These are phyloP conservation scores for Colletotrichum australisinense DNA, from an alignment of 2,329 filamentous ascomycete species.

Conservation along the genomic window DNA sequence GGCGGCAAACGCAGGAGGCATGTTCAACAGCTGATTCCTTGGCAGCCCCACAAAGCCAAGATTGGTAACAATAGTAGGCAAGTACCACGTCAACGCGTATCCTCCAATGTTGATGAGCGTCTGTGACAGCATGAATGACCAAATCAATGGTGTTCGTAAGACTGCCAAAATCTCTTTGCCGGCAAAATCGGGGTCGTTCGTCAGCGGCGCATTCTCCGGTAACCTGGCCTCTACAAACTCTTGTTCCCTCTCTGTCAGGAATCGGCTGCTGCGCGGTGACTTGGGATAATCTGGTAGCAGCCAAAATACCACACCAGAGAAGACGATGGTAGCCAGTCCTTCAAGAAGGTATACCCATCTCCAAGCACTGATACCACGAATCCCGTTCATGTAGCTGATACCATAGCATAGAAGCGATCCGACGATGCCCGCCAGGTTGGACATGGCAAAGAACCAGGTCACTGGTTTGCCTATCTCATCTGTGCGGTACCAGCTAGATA, in stretches of 20 bases:
- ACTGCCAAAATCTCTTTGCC: conserved; percentile 48
- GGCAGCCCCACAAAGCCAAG: conserved; percentile 55
- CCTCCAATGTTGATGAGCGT: conserved; percentile 53
- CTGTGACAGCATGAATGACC: conserved; percentile 40
- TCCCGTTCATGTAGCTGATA: conserved; percentile 42
- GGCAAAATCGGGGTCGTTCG: conserved; percentile 49
- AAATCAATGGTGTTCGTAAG: conserved; percentile 40
- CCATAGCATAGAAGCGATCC: conserved; percentile 46
- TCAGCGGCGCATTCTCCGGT: conserved; percentile 51
- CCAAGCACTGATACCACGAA: conserved; percentile 41
- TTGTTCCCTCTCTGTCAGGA: conserved; percentile 52
- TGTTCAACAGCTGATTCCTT: conserved; percentile 56
- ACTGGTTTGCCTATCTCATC: conserved; percentile 56
- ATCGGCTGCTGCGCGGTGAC: conserved; percentile 47
- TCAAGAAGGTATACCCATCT: conserved; percentile 56
- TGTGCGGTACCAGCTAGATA: conserved; percentile 58
- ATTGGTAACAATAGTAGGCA: conserved; percentile 54
- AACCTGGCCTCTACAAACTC: conserved; percentile 52
- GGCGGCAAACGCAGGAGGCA: conserved; percentile 55
- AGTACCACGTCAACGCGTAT: conserved; percentile 54
- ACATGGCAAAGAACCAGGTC: conserved; percentile 53
- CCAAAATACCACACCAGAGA: conserved; percentile 34
- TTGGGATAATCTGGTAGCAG: conserved; percentile 58
- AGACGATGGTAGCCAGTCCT: conserved; percentile 52
- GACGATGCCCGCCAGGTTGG: conserved; percentile 47